These are phyloP conservation scores for Byssochlamys sp. DNA, from an alignment of 2,329 filamentous ascomycete species.

Conservation along the genomic window DNA sequence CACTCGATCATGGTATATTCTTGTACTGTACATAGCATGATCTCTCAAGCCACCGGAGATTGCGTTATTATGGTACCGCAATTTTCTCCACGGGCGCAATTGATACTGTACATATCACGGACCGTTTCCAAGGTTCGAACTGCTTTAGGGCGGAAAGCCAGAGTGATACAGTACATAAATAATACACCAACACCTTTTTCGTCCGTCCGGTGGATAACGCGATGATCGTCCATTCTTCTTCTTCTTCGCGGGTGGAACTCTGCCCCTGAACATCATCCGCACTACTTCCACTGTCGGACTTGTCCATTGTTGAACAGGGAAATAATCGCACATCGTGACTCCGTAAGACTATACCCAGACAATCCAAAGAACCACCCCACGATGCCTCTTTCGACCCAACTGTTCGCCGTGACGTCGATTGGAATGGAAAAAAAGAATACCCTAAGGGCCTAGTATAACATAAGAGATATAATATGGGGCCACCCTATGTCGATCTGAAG, in stretches of 20 bases:
- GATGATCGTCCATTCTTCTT: not conserved
- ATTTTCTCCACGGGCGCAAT: too few species aligned
- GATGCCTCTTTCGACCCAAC: not conserved
- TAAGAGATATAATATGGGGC: not conserved
- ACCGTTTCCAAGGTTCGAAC: not conserved
- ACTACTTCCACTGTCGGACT: not conserved
- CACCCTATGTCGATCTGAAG: not conserved
- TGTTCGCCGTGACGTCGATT: not conserved
- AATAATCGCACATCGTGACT: too few species aligned
- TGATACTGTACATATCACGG: not conserved
- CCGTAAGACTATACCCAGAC: not conserved
- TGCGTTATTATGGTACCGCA: too few species aligned
- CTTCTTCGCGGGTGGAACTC: not conserved
- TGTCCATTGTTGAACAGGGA: not conserved
- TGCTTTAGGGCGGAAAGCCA: not conserved
- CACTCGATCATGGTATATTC: too few species aligned
- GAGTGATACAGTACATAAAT: not conserved
- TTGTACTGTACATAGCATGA: too few species aligned
- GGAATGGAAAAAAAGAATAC: not conserved
- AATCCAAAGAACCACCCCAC: not conserved
- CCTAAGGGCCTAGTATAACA: too few species aligned
- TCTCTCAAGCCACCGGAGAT: not conserved
- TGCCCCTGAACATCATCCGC: not conserved
- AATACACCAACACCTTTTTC: not conserved
- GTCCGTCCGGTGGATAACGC: not conserved